Conservation (phyloP, 2,329 filamentous ascomycete species). For the Fusarium sulawesiense region DNA sequence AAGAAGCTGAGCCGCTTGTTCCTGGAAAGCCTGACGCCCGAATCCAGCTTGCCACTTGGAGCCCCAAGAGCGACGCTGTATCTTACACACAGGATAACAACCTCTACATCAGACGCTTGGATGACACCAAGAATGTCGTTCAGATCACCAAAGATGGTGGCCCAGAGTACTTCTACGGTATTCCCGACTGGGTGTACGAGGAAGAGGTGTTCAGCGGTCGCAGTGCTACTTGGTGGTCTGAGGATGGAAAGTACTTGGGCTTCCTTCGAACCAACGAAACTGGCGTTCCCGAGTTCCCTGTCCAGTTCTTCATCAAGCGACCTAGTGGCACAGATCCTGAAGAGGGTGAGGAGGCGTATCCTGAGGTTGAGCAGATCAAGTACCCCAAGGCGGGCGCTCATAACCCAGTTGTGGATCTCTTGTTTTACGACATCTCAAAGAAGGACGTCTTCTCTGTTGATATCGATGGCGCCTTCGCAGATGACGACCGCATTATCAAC, state of each 20-base stretch:
- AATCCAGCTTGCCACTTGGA: slow-evolving; percentile 90
- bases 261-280: slow-evolving; percentile 96
- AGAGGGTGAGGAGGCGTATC: slow-evolving; percentile 84
- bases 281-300: slow-evolving; percentile 87
- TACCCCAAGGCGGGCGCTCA: slow-evolving; percentile 96
- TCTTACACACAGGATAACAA: slow-evolving; percentile 95
- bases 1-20: slow-evolving; percentile 81
- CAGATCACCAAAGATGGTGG: slow-evolving; percentile 90
- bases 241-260: slow-evolving; percentile 87
- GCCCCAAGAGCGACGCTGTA: slow-evolving; percentile 84
- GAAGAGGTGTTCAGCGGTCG: slow-evolving; percentile 74
- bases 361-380: slow-evolving; percentile 91
- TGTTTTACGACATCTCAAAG: slow-evolving; percentile 87
- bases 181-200: slow-evolving; percentile 98
- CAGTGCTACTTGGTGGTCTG: slow-evolving; percentile 94
- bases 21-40: slow-evolving; percentile 71
- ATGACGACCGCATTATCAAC: slow-evolving; percentile 89
- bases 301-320: slow-evolving; percentile 91
- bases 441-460: slow-evolving; percentile 83
- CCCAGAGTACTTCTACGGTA: slow-evolving; percentile 89
- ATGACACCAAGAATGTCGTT: slow-evolving; percentile 65
- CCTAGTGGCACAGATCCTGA: slow-evolving; percentile 79
- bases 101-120: slow-evolving; percentile 78
- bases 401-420: slow-evolving; percentile 88
- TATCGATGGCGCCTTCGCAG: slow-evolving; percentile 79